These are phyloP conservation scores for Fusarium luffae DNA, from an alignment of 2,329 filamentous ascomycete species.

Conservation along the genomic window DNA sequence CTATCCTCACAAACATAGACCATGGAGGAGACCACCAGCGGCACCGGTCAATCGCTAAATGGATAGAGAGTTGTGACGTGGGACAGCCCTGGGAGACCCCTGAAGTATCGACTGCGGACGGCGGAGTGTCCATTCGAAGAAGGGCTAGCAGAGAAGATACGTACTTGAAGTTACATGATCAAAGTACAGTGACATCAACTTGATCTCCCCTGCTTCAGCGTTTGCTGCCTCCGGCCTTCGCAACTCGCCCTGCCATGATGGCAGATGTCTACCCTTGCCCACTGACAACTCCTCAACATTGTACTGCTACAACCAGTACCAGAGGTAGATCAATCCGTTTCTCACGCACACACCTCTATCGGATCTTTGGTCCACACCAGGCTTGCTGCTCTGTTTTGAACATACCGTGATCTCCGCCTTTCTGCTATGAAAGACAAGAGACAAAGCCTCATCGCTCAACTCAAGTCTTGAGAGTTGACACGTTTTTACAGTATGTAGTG, in stretches of 20 bases:
- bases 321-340: constrained; percentile 28
- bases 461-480: constrained; percentile 1
- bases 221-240: constrained; percentile 2
- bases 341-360: constrained; percentile 22
- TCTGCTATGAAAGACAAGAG: constrained; percentile 15
- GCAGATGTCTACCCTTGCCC: not conserved
- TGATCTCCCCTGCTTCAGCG: constrained; percentile 2
- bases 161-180: not conserved
- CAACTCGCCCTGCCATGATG: constrained; percentile 7
- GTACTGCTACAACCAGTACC: constrained; percentile 14
- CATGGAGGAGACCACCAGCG: not conserved
- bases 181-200: constrained; percentile 16
- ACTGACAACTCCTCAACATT: constrained; percentile 5
- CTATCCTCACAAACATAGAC: constrained; percentile 4
- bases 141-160: too few relatives aligned
- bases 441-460: constrained; percentile 1
- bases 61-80: constrained; percentile 29
- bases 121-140: constrained; percentile 13
- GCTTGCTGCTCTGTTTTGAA: constrained; percentile 3
- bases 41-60: constrained; percentile 13
- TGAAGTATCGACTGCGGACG: constrained; percentile 28
- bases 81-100: constrained; percentile 31
- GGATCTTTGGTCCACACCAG: constrained; percentile 16
- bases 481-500: not conserved
- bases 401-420: constrained; percentile 29